These are phyloP conservation scores for Emiliania huxleyi DNA, from an alignment of 78 protist genomes.

Conservation along the genomic window DNA sequence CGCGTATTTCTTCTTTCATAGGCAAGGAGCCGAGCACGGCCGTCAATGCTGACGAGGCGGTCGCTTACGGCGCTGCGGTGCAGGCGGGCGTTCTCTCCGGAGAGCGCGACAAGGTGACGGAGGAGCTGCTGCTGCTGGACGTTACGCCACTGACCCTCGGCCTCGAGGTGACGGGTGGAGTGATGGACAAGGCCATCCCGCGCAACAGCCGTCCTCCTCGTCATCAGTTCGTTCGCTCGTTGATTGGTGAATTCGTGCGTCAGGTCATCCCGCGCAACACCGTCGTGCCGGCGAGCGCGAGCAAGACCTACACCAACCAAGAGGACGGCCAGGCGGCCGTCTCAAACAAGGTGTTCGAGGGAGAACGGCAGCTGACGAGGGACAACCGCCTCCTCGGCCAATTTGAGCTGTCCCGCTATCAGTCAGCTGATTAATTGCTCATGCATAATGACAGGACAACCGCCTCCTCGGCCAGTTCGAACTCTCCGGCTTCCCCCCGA, in stretches of 20 bases:
- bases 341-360: conserved; percentile 90
- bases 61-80: conserved; percentile 99
- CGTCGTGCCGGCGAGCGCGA: conserved; percentile 95
- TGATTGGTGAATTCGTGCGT: no score
- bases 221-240: no score
- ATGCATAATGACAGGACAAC: no score
- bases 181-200: conserved; percentile 95
- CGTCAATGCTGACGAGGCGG: conserved; percentile 99
- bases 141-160: conserved; percentile 98
- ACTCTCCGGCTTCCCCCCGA: conserved; percentile 43
- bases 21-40: conserved; percentile 81
- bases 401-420: conserved; percentile 78
- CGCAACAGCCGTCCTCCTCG: no score
- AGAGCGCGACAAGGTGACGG: conserved; percentile 33
- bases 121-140: conserved; percentile 89
- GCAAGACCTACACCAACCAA: conserved; percentile 94
- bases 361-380: conserved; percentile 97
- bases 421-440: no score
- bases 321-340: conserved; percentile 94
- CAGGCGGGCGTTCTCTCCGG: conserved; percentile 96
- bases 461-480: conserved; percentile 32
- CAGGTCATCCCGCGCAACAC: no score
- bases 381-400: conserved; percentile 94
- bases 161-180: conserved; percentile 98
- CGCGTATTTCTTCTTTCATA: no score